phyloP scores from a whole-genome alignment of 331 rosid genomes.

The Malus hybrid region DNA sequence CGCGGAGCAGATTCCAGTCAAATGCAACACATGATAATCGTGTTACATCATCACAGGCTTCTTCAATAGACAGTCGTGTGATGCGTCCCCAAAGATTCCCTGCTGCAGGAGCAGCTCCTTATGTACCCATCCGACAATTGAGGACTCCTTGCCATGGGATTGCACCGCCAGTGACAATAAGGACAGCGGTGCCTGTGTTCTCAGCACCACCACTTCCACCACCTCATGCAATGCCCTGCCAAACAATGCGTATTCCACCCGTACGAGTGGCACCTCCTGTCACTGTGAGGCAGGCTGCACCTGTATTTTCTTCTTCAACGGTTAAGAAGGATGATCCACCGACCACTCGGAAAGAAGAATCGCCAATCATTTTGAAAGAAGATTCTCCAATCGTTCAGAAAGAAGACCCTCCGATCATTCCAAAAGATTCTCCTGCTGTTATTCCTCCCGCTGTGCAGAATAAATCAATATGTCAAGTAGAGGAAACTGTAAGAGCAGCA shows the following conservation, averaged over 20 bases:
- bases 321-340: constrained; percentile 35
- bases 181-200: constrained; percentile 80
- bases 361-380: constrained; percentile 11
- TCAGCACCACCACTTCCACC: constrained; percentile 83
- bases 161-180: constrained; percentile 86
- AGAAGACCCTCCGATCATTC: constrained; percentile 7
- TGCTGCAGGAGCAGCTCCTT: constrained; percentile 75
- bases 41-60: constrained; percentile 20
- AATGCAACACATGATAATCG: constrained; percentile 33
- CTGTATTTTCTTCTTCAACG: constrained; percentile 64
- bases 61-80: constrained; percentile 43
- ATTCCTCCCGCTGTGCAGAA: constrained; percentile 16
- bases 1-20: constrained; percentile 41
- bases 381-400: constrained; percentile 21
- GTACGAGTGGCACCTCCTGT: constrained; percentile 66
- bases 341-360: constrained; percentile 17
- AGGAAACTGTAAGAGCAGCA: constrained; percentile 25
- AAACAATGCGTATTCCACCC: constrained; percentile 37
- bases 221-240: constrained; percentile 41
- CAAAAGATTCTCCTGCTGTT: constrained; percentile 7
- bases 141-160: constrained; percentile 77
- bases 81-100: constrained; percentile 53
- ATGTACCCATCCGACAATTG: constrained; percentile 76
- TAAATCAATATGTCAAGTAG: constrained; percentile 29
- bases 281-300: constrained; percentile 71